Percentiles rank a stretch among this genome's conserved stretches.
Evolutionary conservation across 2,329 filamentous ascomycete species (phyloP).

Genomic region (Cladophialophora carrionii): DNA sequence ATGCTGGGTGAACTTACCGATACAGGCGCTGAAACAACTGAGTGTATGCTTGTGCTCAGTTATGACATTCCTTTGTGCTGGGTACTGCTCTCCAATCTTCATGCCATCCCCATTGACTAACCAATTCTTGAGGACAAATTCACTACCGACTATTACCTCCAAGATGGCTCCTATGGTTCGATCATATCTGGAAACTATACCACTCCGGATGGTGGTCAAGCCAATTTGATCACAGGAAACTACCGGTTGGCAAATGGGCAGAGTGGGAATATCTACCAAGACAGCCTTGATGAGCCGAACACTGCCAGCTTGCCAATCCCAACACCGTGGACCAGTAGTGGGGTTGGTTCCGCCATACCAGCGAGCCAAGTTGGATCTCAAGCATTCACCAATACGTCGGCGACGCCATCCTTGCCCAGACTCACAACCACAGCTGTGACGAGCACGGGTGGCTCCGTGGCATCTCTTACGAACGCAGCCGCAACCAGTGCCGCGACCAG

Average conservation of each 20-base stretch:
- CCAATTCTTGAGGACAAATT: slow-evolving; percentile 48
- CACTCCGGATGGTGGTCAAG: slow-evolving; percentile 43
- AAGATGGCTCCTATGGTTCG: slow-evolving; percentile 53
- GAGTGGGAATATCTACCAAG: slow-evolving; percentile 52
- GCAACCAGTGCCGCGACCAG: background rate
- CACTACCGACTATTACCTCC: slow-evolving; percentile 56
- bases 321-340: slow-evolving; percentile 51
- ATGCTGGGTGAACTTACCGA: slow-evolving; percentile 10
- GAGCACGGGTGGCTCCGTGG: background rate
- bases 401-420: slow-evolving; percentile 11
- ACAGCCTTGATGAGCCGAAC: slow-evolving; percentile 48
- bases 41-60: slow-evolving; percentile 49
- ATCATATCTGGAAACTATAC: slow-evolving; percentile 51
- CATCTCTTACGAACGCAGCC: slow-evolving; percentile 5
- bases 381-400: slow-evolving; percentile 19
- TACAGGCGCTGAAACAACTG: slow-evolving; percentile 43
- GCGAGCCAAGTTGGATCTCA: slow-evolving; percentile 48
- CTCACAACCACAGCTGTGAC: background rate
- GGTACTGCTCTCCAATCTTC: slow-evolving; percentile 32
- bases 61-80: slow-evolving; percentile 56
- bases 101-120: background rate
- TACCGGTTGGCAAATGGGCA: slow-evolving; percentile 48
- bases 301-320: slow-evolving; percentile 51
- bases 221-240: slow-evolving; percentile 52
- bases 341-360: slow-evolving; percentile 53